A percentile compares a stretch with the other conserved stretches of the same genome.
Conservation (phyloP, 2,329 filamentous ascomycete species). For the Cercospora sp. region DNA sequence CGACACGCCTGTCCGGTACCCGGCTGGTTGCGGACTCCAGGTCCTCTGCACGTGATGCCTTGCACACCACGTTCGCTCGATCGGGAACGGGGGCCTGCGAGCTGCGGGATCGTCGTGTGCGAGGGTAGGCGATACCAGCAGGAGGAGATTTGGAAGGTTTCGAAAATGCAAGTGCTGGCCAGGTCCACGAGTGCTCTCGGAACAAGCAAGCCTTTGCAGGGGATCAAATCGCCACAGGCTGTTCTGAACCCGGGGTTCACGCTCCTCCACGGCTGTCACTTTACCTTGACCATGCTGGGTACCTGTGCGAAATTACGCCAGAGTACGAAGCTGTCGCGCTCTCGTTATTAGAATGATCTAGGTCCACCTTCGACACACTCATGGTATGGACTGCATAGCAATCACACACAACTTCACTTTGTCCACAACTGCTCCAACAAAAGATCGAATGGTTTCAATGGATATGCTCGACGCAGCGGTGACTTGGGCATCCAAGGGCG, state of each 20-base stretch:
- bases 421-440: background rate
- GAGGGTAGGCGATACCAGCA: background rate
- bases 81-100: background rate
- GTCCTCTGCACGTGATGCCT: background rate
- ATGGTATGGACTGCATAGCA: background rate
- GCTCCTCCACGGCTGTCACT: background rate
- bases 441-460: constrained; percentile 8
- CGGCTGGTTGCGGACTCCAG: background rate
- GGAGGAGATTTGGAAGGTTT: background rate
- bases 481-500: constrained; percentile 15
- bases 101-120: background rate
- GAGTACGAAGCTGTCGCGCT: constrained; percentile 1
- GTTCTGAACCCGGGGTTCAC: constrained; percentile 4
- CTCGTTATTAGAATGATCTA: constrained; percentile 3
- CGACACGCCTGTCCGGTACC: background rate
- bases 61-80: background rate
- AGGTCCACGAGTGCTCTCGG: background rate
- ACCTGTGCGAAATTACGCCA: constrained; percentile 13
- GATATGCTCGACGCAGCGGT: constrained; percentile 16
- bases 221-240: background rate
- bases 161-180: background rate
- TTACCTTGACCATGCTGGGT: constrained; percentile 2
- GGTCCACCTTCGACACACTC: background rate
- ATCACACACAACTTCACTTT: background rate
- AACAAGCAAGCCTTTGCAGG: background rate